Evolutionary conservation across 2,329 filamentous ascomycete species (phyloP).

Genomic region (Calonectria henricotiae): DNA sequence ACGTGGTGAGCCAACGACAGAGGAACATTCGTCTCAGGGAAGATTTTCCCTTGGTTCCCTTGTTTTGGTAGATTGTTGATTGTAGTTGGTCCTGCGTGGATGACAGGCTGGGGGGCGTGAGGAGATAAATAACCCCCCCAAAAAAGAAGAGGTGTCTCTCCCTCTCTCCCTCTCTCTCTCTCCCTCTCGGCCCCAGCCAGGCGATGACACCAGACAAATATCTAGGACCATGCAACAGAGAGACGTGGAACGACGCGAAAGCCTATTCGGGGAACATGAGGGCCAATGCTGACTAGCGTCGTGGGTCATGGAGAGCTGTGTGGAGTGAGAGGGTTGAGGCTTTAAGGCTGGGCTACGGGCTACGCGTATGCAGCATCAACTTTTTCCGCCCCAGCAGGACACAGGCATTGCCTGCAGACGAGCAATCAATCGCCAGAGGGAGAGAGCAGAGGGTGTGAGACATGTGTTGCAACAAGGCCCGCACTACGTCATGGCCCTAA

Average conservation of each 20-base stretch:
- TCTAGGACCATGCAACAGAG: slow-evolving; percentile 22
- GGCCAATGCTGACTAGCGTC: slow-evolving; percentile 36
- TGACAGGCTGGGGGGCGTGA: background rate
- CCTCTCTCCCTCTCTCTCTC: background rate
- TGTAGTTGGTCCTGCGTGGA: background rate
- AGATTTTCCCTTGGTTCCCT: slow-evolving; percentile 8
- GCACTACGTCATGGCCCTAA: slow-evolving; percentile 34
- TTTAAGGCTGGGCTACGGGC: slow-evolving; percentile 33
- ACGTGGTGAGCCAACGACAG: slow-evolving; percentile 33
- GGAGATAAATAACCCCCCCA: background rate
- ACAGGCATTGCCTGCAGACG: background rate
- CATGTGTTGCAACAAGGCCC: background rate
- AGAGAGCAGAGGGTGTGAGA: background rate
- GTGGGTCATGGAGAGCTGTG: slow-evolving; percentile 30
- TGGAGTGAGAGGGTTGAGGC: slow-evolving; percentile 32
- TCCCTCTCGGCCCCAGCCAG: background rate
- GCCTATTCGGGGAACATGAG: slow-evolving; percentile 34
- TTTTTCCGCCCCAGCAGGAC: background rate
- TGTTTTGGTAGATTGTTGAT: slow-evolving; percentile 19
- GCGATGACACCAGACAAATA: slow-evolving; percentile 19
- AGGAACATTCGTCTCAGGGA: slow-evolving; percentile 23
- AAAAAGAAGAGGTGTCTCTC: background rate
- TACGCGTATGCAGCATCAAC: background rate
- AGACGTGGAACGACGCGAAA: slow-evolving; percentile 36
- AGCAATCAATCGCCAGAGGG: no score